Evolutionary conservation across 2,329 filamentous ascomycete genomes (phyloP).

Genomic region (Venturia nashicola): DNA sequence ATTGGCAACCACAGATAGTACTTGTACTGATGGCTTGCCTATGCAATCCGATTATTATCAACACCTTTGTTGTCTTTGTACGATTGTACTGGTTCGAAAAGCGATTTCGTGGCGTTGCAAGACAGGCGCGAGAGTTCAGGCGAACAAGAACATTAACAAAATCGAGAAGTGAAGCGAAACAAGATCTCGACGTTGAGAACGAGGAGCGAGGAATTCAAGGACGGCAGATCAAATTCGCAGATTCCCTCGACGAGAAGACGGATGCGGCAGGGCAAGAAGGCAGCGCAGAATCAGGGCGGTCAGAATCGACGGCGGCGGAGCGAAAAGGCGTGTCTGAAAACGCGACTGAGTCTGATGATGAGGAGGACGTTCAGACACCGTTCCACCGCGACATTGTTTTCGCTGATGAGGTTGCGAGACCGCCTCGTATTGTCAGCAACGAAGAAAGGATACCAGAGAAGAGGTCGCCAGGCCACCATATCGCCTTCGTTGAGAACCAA

Average conservation of each 20-base stretch:
- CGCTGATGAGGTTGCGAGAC: constrained; percentile 50
- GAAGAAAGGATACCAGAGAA: constrained; percentile 37
- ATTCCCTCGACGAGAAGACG: background rate
- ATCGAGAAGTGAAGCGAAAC: constrained; percentile 34
- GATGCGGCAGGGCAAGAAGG: background rate
- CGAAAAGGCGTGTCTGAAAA: background rate
- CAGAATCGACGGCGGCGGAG: background rate
- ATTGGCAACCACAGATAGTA: constrained; percentile 38
- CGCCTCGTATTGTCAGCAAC: constrained; percentile 42
- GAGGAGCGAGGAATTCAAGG: constrained; percentile 37
- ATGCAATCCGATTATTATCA: constrained; percentile 30
- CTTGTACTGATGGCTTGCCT: constrained; percentile 24
- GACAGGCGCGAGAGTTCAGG: constrained; percentile 56
- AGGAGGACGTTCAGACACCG: constrained; percentile 12
- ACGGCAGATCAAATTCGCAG: constrained; percentile 48
- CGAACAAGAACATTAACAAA: constrained; percentile 49
- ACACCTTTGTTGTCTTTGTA: constrained; percentile 71
- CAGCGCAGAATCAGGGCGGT: background rate
- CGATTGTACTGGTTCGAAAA: constrained; percentile 98
- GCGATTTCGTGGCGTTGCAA: constrained; percentile 73
- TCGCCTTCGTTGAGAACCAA: constrained; percentile 78
- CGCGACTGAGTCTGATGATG: background rate
- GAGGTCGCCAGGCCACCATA: constrained; percentile 61
- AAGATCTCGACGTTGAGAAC: constrained; percentile 34
- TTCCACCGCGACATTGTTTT: constrained; percentile 50